phyloP scores from a whole-genome alignment of 2,329 filamentous ascomycete genomes.

The Fusarium sp. region DNA sequence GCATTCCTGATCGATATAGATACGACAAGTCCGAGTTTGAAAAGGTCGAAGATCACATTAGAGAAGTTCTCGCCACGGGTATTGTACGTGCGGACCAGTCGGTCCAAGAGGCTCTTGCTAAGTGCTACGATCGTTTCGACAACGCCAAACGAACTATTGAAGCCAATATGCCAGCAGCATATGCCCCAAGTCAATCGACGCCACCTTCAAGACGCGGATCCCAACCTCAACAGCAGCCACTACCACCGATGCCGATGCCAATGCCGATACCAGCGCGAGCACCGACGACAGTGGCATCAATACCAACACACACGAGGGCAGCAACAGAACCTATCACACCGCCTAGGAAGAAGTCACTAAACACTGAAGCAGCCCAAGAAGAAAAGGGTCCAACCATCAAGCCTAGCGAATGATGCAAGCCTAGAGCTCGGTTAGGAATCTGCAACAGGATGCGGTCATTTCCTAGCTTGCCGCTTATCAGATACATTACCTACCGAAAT shows the following conservation, averaged over 20 bases:
- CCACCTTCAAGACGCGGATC: conserved; percentile 18
- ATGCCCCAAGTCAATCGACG: conserved; percentile 46
- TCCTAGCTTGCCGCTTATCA: conserved; percentile 24
- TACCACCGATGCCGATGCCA: background rate
- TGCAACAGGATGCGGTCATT: conserved; percentile 27
- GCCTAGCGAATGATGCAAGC: conserved; percentile 19
- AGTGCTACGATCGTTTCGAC: conserved; percentile 60
- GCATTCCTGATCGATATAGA: conserved; percentile 63
- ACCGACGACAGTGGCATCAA: background rate
- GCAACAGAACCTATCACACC: conserved; percentile 1
- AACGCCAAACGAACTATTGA: conserved; percentile 60
- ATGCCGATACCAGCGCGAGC: background rate
- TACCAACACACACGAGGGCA: background rate
- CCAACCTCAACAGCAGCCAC: background rate
- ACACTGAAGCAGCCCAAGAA: conserved; percentile 4
- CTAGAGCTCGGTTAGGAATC: background rate
- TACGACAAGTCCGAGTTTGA: conserved; percentile 62
- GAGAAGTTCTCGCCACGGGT: conserved; percentile 61
- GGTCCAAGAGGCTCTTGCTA: conserved; percentile 60
- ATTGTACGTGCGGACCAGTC: conserved; percentile 57
- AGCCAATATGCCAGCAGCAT: conserved; percentile 60
- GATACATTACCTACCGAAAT: conserved; percentile 32
- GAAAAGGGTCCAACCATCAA: conserved; percentile 24
- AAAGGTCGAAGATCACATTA: conserved; percentile 62
- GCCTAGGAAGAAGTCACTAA: conserved; percentile 5